phyloP scores from a whole-genome alignment of 805 yeast species.

The Cyberlindnera mrakii region DNA sequence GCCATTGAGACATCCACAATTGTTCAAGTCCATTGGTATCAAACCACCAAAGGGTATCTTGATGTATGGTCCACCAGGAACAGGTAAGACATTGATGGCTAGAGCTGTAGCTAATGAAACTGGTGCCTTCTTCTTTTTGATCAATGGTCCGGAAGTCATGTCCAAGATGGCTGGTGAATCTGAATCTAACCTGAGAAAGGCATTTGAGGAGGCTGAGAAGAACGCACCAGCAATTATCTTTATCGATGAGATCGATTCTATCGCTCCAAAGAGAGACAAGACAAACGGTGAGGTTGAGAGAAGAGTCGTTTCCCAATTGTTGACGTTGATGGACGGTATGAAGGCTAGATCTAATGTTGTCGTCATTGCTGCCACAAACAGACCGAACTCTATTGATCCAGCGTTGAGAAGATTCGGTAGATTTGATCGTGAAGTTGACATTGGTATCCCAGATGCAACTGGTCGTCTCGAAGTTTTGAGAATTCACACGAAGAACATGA shows the following conservation, averaged over 20 bases:
- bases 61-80: conserved; percentile 99
- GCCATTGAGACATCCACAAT: conserved; percentile 97
- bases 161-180: conserved; percentile 99
- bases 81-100: conserved; percentile 99
- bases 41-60: conserved; percentile 98
- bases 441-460: conserved; percentile 96
- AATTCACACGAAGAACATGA: conserved; percentile 98
- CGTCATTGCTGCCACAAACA: conserved; percentile 93
- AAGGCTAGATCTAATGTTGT: conserved; percentile 98
- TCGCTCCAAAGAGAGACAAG: conserved; percentile 99
- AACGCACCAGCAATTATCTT: conserved; percentile 96
- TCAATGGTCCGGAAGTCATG: conserved; percentile 99
- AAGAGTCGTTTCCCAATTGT: conserved; percentile 95
- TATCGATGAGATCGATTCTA: conserved; percentile 97
- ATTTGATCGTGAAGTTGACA: conserved; percentile 85
- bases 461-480: conserved; percentile 96
- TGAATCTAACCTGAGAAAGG: conserved; percentile 93
- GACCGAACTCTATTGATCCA: conserved; percentile 71
- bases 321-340: conserved; percentile 99
- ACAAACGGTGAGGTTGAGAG: conserved; percentile 99
- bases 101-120: conserved; percentile 99
- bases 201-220: conserved; percentile 98
- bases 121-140: conserved; percentile 96
- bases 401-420: conserved; percentile 87
- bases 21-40: conserved; percentile 96